phyloP scores from a whole-genome alignment of 2,329 filamentous ascomycete species.

The Claviceps digitariae region DNA sequence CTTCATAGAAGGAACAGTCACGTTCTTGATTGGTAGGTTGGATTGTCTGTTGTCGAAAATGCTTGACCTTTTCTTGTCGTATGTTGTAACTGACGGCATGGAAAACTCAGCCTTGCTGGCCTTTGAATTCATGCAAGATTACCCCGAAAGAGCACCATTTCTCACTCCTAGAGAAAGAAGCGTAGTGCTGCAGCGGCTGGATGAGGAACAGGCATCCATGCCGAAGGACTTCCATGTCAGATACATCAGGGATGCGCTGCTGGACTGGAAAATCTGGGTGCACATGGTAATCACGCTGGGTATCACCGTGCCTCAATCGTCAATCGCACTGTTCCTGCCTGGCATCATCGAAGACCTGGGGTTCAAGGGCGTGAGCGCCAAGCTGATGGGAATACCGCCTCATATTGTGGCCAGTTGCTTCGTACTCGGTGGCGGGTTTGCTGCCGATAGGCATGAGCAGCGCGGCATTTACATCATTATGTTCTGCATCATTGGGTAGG shows the following conservation, averaged over 20 bases:
- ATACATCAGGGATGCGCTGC: constrained; percentile 41
- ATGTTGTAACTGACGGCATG: background rate
- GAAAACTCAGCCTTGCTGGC: constrained; percentile 28
- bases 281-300: constrained; percentile 51
- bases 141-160: constrained; percentile 38
- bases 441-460: constrained; percentile 25
- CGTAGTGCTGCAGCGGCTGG: constrained; percentile 29
- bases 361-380: constrained; percentile 22
- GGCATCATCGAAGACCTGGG: constrained; percentile 23
- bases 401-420: constrained; percentile 24
- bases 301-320: constrained; percentile 28
- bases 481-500: constrained; percentile 23
- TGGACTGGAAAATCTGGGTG: constrained; percentile 41
- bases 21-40: constrained; percentile 25
- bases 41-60: background rate
- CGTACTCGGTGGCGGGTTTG: constrained; percentile 26
- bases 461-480: constrained; percentile 25
- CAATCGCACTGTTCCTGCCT: constrained; percentile 24
- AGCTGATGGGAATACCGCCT: constrained; percentile 26
- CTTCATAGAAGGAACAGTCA: constrained; percentile 48
- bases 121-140: constrained; percentile 44
- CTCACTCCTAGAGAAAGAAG: constrained; percentile 28
- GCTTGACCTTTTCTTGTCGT: background rate
- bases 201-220: constrained; percentile 28
- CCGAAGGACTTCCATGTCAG: constrained; percentile 45